Evolutionary conservation across 352 stramenopile genomes (phyloP).

Genomic region (Pythium myriotylum): DNA sequence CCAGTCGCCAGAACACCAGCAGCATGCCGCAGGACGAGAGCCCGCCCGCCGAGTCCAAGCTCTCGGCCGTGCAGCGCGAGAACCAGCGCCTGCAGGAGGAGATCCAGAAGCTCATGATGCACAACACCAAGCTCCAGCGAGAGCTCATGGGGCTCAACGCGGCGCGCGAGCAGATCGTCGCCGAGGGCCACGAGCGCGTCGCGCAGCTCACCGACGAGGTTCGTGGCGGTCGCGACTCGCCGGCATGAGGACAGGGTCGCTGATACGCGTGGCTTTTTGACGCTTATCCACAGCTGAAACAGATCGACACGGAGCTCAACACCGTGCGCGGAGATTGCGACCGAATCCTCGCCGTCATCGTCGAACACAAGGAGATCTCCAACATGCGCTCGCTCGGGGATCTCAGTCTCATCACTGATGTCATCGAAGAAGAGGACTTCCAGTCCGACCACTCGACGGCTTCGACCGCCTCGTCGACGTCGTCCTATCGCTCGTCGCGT

Average conservation of each 20-base stretch:
- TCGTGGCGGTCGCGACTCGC: too few relatives aligned
- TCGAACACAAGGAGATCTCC: conserved; percentile 23
- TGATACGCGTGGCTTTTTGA: not conserved
- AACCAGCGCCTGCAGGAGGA: conserved; percentile 57
- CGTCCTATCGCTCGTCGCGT: conserved; percentile 22
- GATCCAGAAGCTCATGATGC: conserved; percentile 58
- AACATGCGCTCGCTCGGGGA: conserved; percentile 24
- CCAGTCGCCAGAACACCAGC: not conserved
- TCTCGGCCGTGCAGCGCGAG: conserved; percentile 43
- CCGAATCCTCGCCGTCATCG: conserved; percentile 29
- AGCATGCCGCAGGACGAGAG: not conserved
- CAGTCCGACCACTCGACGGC: conserved; percentile 33
- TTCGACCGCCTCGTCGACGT: conserved; percentile 28
- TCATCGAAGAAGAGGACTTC: conserved; percentile 31
- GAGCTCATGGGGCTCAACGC: conserved; percentile 55
- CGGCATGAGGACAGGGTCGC: not conserved
- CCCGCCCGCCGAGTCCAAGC: conserved; percentile 4
- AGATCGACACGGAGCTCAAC: conserved; percentile 23
- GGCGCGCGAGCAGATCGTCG: conserved; percentile 48
- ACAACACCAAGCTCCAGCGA: conserved; percentile 69
- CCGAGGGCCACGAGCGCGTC: conserved; percentile 41
- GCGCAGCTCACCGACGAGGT: conserved; percentile 52
- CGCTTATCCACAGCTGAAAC: conserved; percentile 24
- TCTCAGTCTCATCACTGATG: conserved; percentile 7
- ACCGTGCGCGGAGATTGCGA: conserved; percentile 26